Conservation (phyloP, 441 rosid species). For the Gossypium schwendimanii region DNA sequence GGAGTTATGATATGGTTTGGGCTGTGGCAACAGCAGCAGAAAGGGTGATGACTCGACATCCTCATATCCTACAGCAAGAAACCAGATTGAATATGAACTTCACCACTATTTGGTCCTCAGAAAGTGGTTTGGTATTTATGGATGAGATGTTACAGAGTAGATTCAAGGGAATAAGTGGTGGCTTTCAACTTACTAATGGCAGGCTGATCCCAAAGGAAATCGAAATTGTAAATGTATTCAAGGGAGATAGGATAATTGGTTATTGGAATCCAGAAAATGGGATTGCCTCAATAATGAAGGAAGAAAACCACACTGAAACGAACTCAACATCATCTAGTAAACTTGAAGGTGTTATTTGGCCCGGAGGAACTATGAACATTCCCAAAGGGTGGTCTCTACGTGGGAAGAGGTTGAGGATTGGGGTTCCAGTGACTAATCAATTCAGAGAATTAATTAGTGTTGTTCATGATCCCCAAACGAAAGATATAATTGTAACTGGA, state of each 20-base stretch:
- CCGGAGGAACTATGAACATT: background rate
- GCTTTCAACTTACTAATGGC: constrained; percentile 18
- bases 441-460: constrained; percentile 19
- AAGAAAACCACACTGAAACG: background rate
- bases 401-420: constrained; percentile 2
- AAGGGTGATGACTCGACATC: constrained; percentile 8
- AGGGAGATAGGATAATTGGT: constrained; percentile 5
- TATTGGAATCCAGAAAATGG: background rate
- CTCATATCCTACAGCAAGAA: background rate
- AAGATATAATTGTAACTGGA: constrained; percentile 16
- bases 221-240: constrained; percentile 33
- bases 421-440: background rate
- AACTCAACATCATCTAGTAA: background rate
- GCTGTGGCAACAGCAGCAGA: constrained; percentile 33
- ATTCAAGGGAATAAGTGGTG: constrained; percentile 33
- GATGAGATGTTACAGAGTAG: constrained; percentile 17
- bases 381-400: constrained; percentile 5
- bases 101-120: background rate
- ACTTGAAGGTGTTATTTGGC: constrained; percentile 2
- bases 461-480: constrained; percentile 15
- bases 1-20: constrained; percentile 37
- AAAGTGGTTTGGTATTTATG: constrained; percentile 16
- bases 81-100: constrained; percentile 2
- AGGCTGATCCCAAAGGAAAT: constrained; percentile 17
- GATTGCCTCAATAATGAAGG: background rate